phyloP scores from a whole-genome alignment of 1,284 basidiomycete species.

The Taiwanofungus camphoratus region DNA sequence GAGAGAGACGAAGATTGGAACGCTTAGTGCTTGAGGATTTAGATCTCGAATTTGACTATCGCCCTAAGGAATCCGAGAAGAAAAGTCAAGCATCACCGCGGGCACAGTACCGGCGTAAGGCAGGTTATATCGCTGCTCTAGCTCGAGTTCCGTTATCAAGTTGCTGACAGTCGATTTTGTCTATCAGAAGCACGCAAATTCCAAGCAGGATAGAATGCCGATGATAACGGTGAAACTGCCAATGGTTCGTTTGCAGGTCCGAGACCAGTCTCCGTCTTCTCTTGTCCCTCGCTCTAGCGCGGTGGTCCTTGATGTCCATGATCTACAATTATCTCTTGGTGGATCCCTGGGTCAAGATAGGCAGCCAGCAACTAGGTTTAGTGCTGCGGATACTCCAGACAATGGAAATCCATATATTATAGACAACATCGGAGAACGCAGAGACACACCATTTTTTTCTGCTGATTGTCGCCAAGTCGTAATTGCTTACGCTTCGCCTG shows the following conservation, averaged over 20 bases:
- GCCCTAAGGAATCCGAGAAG: slow-evolving; percentile 12
- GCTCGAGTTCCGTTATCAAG: too few relatives aligned
- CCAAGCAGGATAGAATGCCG: slow-evolving; percentile 6
- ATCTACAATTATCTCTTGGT: slow-evolving; percentile 38
- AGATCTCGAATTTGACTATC: slow-evolving; percentile 44
- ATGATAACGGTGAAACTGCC: slow-evolving; percentile 35
- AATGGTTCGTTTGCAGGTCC: slow-evolving; percentile 57
- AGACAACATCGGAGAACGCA: neutral
- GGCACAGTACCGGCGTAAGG: slow-evolving; percentile 15
- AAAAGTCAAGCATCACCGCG: slow-evolving; percentile 4
- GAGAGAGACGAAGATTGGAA: slow-evolving; percentile 39
- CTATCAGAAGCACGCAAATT: slow-evolving; percentile 11
- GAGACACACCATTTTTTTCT: slow-evolving; percentile 27
- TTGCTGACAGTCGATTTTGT: neutral
- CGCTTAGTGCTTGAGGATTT: slow-evolving; percentile 50
- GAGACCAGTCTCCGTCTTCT: slow-evolving; percentile 45
- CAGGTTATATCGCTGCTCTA: slow-evolving; percentile 7
- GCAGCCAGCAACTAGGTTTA: slow-evolving; percentile 35
- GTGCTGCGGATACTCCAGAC: slow-evolving; percentile 17
- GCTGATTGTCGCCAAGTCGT: slow-evolving; percentile 42
- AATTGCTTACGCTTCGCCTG: slow-evolving; percentile 38
- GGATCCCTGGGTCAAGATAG: slow-evolving; percentile 19
- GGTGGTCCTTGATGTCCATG: slow-evolving; percentile 59
- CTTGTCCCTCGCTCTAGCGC: slow-evolving; percentile 53
- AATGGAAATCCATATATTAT: slow-evolving; percentile 13